Base-by-base conservation (phyloP, 768 basidiomycete species). In the Suillus americanus region DNA sequence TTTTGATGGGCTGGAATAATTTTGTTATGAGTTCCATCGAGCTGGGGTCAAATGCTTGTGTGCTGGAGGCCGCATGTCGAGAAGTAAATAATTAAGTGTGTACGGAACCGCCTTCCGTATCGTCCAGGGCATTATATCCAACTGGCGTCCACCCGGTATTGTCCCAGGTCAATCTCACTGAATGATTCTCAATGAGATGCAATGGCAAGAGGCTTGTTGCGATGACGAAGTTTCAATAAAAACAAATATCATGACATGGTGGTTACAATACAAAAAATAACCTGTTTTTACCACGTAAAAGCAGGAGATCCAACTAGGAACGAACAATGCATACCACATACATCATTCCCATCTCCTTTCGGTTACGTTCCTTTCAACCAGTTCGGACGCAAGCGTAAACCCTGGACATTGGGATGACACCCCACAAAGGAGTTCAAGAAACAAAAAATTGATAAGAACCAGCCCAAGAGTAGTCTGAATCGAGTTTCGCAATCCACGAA, bases 1-100 rank as follows among this genome's bases (percentile, higher is more conserved):
- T 81, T 10, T 79, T 87, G 28, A 94, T 68, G 5, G 89, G 86
- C 64, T 86, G 75, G 76, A 94, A 94, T 16, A 94, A 74, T 59
- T 69, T 78, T 5, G 81, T 82, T 45, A 80, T 75, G 69, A 48
- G 70, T 77, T n/a, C 75, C 81, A 65, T 78, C 73, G 3, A 78
- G 77, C 57, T 82, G 79, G 7, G 2, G 78, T 77, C 1, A 83
- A 81, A 4, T 79, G 77, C 18, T 66, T 70, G 69, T 84, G 84
- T 5, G 70, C 55, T 16, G 37, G 4, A 23, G 37, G 7, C 12
- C 16, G 13, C 13, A 55, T 23, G n/a, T 56, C 35, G 3, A 56
- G 35, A 33, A n/a, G 23, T 25, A 25, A 14, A 14, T 23, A 35
- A 33, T 12, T 13, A 4, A 14, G 7, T 23, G 12, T 16, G 8